Percentiles rank a stretch among this genome's conserved stretches.
These are phyloP conservation scores for Penicillium digitatum DNA, from an alignment of 2,329 filamentous ascomycete species.

Conservation along the genomic window DNA sequence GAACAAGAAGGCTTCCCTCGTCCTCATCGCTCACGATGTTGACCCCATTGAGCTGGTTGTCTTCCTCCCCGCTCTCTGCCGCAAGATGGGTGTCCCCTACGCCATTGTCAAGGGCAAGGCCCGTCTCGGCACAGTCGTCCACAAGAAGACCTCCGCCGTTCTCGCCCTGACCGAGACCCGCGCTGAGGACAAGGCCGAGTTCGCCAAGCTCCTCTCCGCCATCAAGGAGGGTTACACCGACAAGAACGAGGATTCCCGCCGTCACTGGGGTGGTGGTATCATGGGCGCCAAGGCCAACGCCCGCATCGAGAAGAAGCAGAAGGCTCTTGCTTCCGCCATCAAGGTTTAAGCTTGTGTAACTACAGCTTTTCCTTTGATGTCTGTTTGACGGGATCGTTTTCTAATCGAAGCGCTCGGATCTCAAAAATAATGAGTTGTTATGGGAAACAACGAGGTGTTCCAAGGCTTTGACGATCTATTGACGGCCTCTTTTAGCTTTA, in stretches of 20 bases:
- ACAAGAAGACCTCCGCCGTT: conserved; percentile 99
- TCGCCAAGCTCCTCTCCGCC: conserved; percentile 91
- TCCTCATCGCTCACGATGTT: conserved; percentile 98
- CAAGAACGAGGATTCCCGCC: conserved; percentile 86
- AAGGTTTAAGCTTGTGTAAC: conserved; percentile 71
- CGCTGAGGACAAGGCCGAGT: conserved; percentile 96
- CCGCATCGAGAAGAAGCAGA: conserved; percentile 78
- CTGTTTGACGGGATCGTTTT: conserved; percentile 27
- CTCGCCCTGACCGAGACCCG: conserved; percentile 95
- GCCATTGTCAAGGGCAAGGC: conserved; percentile 99
- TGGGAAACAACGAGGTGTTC: conserved; percentile 24
- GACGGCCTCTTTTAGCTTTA: conserved; percentile 34
- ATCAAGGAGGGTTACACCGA: conserved; percentile 98
- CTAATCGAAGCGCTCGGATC: conserved; percentile 21
- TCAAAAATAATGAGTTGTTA: conserved; percentile 21
- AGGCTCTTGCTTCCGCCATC: conserved; percentile 89
- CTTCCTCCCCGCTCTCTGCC: conserved; percentile 97
- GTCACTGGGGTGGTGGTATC: conserved; percentile 99
- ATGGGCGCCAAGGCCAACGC: conserved; percentile 93
- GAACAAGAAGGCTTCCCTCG: conserved; percentile 99
- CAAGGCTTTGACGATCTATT: conserved; percentile 28
- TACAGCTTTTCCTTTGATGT: conserved; percentile 15
- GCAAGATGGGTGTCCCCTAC: conserved; percentile 99
- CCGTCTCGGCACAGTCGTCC: conserved; percentile 94
- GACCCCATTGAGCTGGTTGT: conserved; percentile 99